These are phyloP conservation scores for Cochlearia excelsa DNA, from an alignment of 345 rosid species.

Conservation along the genomic window DNA sequence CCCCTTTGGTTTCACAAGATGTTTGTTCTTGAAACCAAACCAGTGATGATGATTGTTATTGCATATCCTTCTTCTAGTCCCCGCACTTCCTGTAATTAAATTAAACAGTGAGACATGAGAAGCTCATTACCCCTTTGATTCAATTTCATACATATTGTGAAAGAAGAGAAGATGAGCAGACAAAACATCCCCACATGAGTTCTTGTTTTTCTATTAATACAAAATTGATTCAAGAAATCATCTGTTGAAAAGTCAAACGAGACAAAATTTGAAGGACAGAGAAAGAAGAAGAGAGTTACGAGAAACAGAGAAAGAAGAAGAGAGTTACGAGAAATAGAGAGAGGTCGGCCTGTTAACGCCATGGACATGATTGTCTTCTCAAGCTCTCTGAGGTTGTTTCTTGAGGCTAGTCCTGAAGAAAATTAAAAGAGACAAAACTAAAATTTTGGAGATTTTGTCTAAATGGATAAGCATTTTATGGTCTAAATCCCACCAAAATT, in stretches of 20 bases:
- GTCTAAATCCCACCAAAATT: constrained; percentile 10
- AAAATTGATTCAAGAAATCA: not conserved
- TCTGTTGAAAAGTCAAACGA: not conserved
- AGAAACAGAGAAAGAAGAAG: constrained; percentile 8
- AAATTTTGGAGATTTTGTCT: no score
- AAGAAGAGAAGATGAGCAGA: constrained; percentile 6
- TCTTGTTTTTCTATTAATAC: not conserved
- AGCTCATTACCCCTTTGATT: not conserved
- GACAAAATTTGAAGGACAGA: not conserved
- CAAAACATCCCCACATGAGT: not conserved
- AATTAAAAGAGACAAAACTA: no score
- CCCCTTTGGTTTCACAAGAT: constrained; percentile 16
- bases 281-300: constrained; percentile 5
- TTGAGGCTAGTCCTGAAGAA: no score
- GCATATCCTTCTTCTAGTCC: constrained; percentile 23
- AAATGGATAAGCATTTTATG: constrained; percentile 22
- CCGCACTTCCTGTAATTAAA: not conserved
- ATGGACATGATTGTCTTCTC: constrained; percentile 12
- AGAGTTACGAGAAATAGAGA: constrained; percentile 23
- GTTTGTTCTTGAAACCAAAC: constrained; percentile 24
- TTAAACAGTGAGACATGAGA: constrained; percentile 1
- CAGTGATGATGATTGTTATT: constrained; percentile 22
- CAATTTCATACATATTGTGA: not conserved
- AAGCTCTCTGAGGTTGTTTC: not conserved
- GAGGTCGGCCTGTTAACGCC: constrained; percentile 15